Base-by-base conservation (phyloP, 2,329 filamentous ascomycete genomes). In the Orbilia javanica region DNA sequence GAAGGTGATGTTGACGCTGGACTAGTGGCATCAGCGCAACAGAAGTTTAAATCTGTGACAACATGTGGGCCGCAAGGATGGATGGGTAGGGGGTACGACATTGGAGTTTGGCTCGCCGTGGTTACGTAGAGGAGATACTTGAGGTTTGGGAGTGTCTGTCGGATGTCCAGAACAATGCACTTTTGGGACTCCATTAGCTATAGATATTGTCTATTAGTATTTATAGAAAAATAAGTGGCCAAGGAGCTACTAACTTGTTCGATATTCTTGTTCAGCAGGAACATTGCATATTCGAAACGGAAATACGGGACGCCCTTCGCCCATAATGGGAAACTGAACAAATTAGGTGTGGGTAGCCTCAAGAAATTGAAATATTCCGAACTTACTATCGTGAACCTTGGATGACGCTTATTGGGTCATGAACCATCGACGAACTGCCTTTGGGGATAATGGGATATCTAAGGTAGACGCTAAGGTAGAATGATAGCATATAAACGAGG, bases 221-320 rank as follows among this genome's bases (percentile, higher is more conserved):
- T 6, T 29, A 25, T 53, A 29, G 15, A 25, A 44, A 3, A 15
- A 22, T n/a, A 44, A n/a, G 13, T 13, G 20, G 48, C 20, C 10
- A 18, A 31, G 62, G 13, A 20, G 10, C 4, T 27, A 25, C 69
- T 64, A 63, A 81, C 80, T 73, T 81, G 81, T 53, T 98, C 94
- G 70, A 99, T 94, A 82, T 98, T 87, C 84, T 98, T 97, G 85
- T 98, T 98, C 13, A 99, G 88, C n/a, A 98, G 86, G 82, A 98
- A 99, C 83, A 97, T 96, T 10, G 88, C 96, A 83, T 98, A 99
- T 82, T 98, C 95, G 84, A 98, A 98, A 1, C 95, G 90, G 85
- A 95, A 98, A 53, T 94, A 90, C 0, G 93, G 89, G 1, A 89
- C 88, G 82, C 88, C 88, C 76, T 86, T 87, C 85, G 92, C 84